These are phyloP conservation scores for Psidium guajava DNA, from an alignment of 345 rosid species.

Conservation along the genomic window DNA sequence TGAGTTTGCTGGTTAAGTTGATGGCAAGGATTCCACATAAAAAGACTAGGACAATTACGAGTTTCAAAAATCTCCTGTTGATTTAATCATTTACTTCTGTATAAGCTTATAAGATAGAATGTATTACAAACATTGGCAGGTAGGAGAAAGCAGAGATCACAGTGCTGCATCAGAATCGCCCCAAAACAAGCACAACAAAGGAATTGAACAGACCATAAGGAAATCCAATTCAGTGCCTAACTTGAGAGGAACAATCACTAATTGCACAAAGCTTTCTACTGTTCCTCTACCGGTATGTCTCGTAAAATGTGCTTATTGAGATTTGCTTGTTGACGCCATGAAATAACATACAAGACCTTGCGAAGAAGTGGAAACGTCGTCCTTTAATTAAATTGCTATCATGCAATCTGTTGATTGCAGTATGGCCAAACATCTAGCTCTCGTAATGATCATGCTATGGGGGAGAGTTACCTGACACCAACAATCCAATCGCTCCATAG, in stretches of 20 bases:
- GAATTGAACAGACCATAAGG: not conserved
- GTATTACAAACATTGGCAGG: not conserved
- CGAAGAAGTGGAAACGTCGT: not conserved
- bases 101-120: not conserved
- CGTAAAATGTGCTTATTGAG: not conserved
- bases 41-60: not conserved
- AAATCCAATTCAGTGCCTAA: not conserved
- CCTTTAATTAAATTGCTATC: not conserved
- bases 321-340: not conserved
- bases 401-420: not conserved
- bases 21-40: not conserved
- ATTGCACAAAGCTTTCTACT: not conserved
- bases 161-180: not conserved
- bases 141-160: not conserved
- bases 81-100: not conserved
- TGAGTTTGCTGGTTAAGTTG: not conserved
- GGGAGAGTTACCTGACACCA: not conserved
- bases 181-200: not conserved
- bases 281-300: not conserved
- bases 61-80: not conserved
- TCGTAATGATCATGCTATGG: not conserved
- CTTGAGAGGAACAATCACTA: not conserved
- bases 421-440: not conserved
- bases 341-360: not conserved
- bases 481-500: not conserved